Conservation (phyloP, 2,329 filamentous ascomycete genomes). For the Xylaria sp. region DNA sequence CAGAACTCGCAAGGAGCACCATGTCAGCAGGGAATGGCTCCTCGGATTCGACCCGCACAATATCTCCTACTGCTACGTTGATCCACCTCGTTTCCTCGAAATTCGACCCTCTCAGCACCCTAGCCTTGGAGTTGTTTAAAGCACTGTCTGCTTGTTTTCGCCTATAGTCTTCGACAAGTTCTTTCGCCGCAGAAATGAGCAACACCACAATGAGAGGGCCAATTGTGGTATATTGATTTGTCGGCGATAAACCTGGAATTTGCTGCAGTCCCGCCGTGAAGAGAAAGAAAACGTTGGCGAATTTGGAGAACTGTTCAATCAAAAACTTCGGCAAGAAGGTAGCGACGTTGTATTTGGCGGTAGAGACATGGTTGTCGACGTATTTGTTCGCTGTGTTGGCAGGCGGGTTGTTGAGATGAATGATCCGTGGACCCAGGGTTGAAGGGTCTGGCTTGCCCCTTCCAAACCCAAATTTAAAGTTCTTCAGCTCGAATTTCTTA, state of each 20-base stretch:
- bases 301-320: constrained; percentile 98
- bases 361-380: constrained; percentile 95
- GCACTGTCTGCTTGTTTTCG: constrained; percentile 84
- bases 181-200: constrained; percentile 93
- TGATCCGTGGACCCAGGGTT: constrained; percentile 87
- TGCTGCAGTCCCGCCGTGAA: constrained; percentile 95
- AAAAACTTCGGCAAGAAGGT: constrained; percentile 97
- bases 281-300: constrained; percentile 98
- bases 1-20: constrained; percentile 89
- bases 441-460: constrained; percentile 85
- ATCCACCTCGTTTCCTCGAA: constrained; percentile 94
- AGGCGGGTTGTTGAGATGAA: constrained; percentile 94
- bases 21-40: constrained; percentile 94
- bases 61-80: constrained; percentile 89
- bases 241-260: constrained; percentile 92
- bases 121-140: constrained; percentile 85
- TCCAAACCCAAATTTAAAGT: constrained; percentile 93
- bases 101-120: constrained; percentile 78
- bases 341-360: constrained; percentile 92
- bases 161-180: constrained; percentile 91
- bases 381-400: constrained; percentile 90
- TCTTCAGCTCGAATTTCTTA: constrained; percentile 71
- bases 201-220: constrained; percentile 90
- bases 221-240: constrained; percentile 95
- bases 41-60: constrained; percentile 91